Evolutionary conservation across 768 basidiomycete species (phyloP), one percentile per base, ranked within the genome.

Genomic region (Artomyces pyxidatus): DNA sequence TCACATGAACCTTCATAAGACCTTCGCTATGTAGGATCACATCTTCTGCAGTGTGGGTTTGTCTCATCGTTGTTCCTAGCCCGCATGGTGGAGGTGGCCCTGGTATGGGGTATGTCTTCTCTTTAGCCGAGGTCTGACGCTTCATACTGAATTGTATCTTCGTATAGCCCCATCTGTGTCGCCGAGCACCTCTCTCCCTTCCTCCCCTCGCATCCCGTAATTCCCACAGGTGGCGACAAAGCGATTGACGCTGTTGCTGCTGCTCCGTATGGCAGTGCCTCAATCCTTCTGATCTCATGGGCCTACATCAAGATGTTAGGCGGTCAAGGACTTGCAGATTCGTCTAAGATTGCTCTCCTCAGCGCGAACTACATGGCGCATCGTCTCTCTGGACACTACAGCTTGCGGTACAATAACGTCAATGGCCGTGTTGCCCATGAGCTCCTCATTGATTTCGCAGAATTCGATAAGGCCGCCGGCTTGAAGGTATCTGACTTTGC

Each of bases 261-360:
- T 0, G 92, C 88, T 1, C 96, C 93, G 0, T 98, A 82, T 62
- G 95, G 96, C 39, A 94, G 91, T 56, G 89, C 96, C 3, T 94
- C 91, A 6, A 93, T 99, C 59, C 83, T 89, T 41, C 75, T 94
- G 52, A 97, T 98, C 59, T 97, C 94, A 0, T 98, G 95, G 94
- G 95, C 96, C 11, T 99, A 96, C 67, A 90, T 96, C 76, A 95
- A 89, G 71, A 98, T 99, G 96, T 80, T 99, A n/a, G 96, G 96
- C 23, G 95, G 94, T 7, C 71, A 80, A 48, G 96, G 96, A 6
- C 77, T 99, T 23, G 78, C 81, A 21, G 78, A 91, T 51, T 83
- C 92, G 0, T 88, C 93, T 3, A 88, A 86, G 58, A 69, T 89
- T 26, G 91, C 96, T 1, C 75, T 99, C 26, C 77, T 99, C 37